Base-by-base conservation (phyloP, 1,284 basidiomycete genomes). In the Moniliophthora roreri region DNA sequence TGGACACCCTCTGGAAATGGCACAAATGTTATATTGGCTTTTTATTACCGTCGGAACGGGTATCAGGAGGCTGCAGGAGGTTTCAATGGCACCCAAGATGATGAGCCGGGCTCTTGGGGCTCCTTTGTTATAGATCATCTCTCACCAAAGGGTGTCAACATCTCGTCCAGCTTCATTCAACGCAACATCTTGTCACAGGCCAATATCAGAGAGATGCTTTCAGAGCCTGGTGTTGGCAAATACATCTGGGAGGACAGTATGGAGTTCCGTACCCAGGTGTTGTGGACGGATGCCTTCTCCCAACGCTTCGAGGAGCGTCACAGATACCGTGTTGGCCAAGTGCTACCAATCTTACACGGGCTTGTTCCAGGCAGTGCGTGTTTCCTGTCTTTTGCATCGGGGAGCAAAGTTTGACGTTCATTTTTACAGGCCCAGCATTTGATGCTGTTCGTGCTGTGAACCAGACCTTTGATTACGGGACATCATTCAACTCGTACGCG, bases 171-270 rank as follows among this genome's bases (percentile, higher is more conserved):
- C 8, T 60, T 60, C 26, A 58, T 60, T 28, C 48, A 58, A 34
- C 38, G 49, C 16, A 58, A 58, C 42, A 51, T 60, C 15, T 47
- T 60, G 13, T 44, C 57, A 7, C 50, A 49, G 23, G 46, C 54
- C 4, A 40, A 49, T 21, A 60, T 60, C 8, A 55, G 50, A 16
- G 46, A 41, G 5, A 34, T 58, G 55, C 42, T 56, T 3, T 48
- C 50, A 3, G 34, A 52, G 36, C 57, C 59, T 8, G 59, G 59
- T 5, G 59, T 60, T 11, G 59, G 59, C 21, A 51, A 53, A 32
- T 60, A 60, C 38, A 53, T 60, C 51, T 60, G 59, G 59, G 59
- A 60, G 32, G 59, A 60, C 34, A 55, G 53, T 26, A 58, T 60
- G 59, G 59, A 60, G 45, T 60, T 58, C 26, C 39, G 48, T 23